phyloP scores from a whole-genome alignment of 2,329 filamentous ascomycete genomes.

The Cladosporium oxysporum region DNA sequence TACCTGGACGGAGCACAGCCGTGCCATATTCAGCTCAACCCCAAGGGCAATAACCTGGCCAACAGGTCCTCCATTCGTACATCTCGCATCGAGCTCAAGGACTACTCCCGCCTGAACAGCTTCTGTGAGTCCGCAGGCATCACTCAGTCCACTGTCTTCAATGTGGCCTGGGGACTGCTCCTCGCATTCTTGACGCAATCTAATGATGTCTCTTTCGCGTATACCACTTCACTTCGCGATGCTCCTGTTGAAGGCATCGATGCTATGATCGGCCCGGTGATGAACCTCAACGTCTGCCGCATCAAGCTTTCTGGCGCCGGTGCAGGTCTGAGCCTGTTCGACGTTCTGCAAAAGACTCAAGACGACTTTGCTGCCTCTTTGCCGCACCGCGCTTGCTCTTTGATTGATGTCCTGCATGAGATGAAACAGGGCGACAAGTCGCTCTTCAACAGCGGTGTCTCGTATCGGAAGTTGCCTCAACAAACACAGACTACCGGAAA shows the following conservation, averaged over 20 bases:
- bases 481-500: neutral
- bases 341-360: conserved; percentile 17
- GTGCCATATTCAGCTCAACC: conserved; percentile 11
- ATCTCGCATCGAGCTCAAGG: conserved; percentile 15
- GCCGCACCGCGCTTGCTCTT: conserved; percentile 16
- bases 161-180: conserved; percentile 14
- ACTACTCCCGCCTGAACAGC: conserved; percentile 3
- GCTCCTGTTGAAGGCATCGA: conserved; percentile 19
- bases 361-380: conserved; percentile 11
- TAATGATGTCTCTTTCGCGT: conserved; percentile 40
- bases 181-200: conserved; percentile 24
- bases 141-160: conserved; percentile 17
- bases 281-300: conserved; percentile 21
- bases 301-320: conserved; percentile 17
- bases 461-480: neutral
- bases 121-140: conserved; percentile 16
- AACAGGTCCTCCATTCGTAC: conserved; percentile 13
- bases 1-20: conserved; percentile 4
- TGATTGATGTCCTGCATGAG: conserved; percentile 16
- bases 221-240: conserved; percentile 40
- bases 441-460: conserved; percentile 17
- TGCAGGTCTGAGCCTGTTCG: conserved; percentile 4
- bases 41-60: conserved; percentile 11
- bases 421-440: conserved; percentile 13
- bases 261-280: conserved; percentile 19